Percentiles rank a stretch among this genome's conserved stretches.
Evolutionary conservation across 2,329 filamentous ascomycete genomes (phyloP).

Genomic region (Xylariaceae sp.): DNA sequence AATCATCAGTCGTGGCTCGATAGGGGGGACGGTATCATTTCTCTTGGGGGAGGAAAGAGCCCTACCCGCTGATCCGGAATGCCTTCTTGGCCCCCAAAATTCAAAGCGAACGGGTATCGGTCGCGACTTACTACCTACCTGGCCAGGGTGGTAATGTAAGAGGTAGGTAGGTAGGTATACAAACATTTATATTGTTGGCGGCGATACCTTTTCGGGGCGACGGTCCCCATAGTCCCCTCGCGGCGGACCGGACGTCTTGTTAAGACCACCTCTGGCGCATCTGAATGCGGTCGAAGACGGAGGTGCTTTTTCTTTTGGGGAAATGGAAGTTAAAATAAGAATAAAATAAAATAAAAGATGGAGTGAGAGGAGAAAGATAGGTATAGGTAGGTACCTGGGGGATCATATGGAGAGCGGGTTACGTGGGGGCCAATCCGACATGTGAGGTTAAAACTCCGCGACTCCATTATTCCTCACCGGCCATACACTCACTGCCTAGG

Average conservation of each 20-base stretch:
- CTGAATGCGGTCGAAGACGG: background rate
- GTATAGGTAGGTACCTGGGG: background rate
- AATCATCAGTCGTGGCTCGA: slow-evolving; percentile 7
- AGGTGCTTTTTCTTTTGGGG: background rate
- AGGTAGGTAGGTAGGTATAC: background rate
- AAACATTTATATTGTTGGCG: slow-evolving; percentile 13
- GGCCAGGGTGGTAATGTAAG: no score
- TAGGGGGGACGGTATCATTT: slow-evolving; percentile 3
- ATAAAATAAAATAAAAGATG: background rate
- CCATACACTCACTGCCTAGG: background rate
- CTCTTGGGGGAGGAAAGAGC: slow-evolving; percentile 6
- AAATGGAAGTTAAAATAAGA: background rate
- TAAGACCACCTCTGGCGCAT: background rate
- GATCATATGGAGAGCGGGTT: background rate
- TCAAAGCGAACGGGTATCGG: slow-evolving; percentile 11
- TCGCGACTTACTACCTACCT: background rate
- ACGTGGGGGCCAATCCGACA: slow-evolving; percentile 17
- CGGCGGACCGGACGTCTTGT: background rate
- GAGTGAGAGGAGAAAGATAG: background rate
- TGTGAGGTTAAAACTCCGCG: slow-evolving; percentile 8
- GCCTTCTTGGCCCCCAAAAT: slow-evolving; percentile 17
- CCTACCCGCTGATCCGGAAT: slow-evolving; percentile 14
- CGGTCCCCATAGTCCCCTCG: slow-evolving; percentile 2
- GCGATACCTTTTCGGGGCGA: slow-evolving; percentile 14
- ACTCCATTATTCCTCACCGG: slow-evolving; percentile 5